Percentiles rank a stretch among this genome's conserved stretches.
Conservation (phyloP, 1,139 yeast genomes). For the Pneumocystis murina region DNA sequence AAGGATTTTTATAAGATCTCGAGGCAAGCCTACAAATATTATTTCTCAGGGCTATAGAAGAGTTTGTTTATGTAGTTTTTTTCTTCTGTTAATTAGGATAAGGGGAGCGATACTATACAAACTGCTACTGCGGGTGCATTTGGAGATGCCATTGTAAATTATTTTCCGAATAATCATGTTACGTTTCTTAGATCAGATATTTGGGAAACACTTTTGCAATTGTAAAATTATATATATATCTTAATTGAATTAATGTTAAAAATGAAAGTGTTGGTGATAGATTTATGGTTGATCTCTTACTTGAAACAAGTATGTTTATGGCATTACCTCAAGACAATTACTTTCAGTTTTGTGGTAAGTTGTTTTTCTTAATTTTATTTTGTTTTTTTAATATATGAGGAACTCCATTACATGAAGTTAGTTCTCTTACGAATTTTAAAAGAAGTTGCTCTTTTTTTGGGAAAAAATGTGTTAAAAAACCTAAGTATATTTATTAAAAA, state of each 20-base stretch:
- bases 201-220: constrained; percentile 3
- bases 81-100: not conserved
- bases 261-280: constrained; percentile 9
- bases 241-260: constrained; percentile 1
- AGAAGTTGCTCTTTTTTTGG: not conserved
- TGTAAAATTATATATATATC: not conserved
- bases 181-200: constrained; percentile 1
- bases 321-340: constrained; percentile 3
- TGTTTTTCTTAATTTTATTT: not conserved
- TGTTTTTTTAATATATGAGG: constrained; percentile 1
- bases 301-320: constrained; percentile 8
- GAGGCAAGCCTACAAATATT: constrained; percentile 4
- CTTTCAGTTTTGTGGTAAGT: constrained; percentile 10
- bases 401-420: constrained; percentile 2
- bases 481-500: not conserved
- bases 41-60: constrained; percentile 8
- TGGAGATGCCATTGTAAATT: constrained; percentile 6
- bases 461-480: not conserved
- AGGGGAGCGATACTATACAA: constrained; percentile 7
- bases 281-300: constrained; percentile 5
- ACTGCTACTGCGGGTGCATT: constrained; percentile 2
- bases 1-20: not conserved
- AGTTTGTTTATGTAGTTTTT: constrained; percentile 1
- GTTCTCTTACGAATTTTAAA: not conserved
- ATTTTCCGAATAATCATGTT: constrained; percentile 9